These are phyloP conservation scores for Yamadazyma atlantica DNA, from an alignment of 1,139 yeast genomes.

Conservation along the genomic window DNA sequence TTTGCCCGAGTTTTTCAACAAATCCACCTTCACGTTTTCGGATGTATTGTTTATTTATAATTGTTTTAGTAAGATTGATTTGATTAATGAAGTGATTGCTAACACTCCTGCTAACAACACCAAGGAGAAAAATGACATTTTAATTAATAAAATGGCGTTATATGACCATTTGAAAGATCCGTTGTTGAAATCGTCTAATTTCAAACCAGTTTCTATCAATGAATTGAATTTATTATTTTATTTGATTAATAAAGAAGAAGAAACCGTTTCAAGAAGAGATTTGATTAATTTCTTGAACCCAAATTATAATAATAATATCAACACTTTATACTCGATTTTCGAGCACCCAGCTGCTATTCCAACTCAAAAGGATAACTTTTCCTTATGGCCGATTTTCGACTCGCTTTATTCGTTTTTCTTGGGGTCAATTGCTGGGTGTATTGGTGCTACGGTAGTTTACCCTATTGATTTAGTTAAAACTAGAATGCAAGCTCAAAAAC, in stretches of 20 bases:
- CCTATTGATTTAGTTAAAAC: conserved; percentile 97
- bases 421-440: conserved; percentile 95
- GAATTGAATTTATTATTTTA: conserved; percentile 48
- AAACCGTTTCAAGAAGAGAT: conserved; percentile 53
- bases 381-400: conserved; percentile 66
- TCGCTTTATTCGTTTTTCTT: conserved; percentile 84
- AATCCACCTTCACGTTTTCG: conserved; percentile 37
- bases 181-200: conserved; percentile 52
- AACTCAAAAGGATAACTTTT: conserved; percentile 37
- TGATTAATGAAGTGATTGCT: conserved; percentile 62
- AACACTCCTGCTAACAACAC: conserved; percentile 49
- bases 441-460: conserved; percentile 97
- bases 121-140: conserved; percentile 45
- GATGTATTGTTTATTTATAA: conserved; percentile 46
- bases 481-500: conserved; percentile 94
- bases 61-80: conserved; percentile 44
- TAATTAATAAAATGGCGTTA: conserved; percentile 44
- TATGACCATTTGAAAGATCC: conserved; percentile 51
- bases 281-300: conserved; percentile 51
- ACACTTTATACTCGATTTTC: conserved; percentile 38
- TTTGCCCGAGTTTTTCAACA: conserved; percentile 39
- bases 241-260: conserved; percentile 46
- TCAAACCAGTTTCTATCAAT: conserved; percentile 45
- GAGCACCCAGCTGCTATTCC: conserved; percentile 45
- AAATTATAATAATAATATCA: conserved; percentile 37